Percentiles rank a stretch among this genome's conserved stretches.
Evolutionary conservation across 2,329 filamentous ascomycete genomes (phyloP).

Genomic region (Drechslerella coelobrocha): DNA sequence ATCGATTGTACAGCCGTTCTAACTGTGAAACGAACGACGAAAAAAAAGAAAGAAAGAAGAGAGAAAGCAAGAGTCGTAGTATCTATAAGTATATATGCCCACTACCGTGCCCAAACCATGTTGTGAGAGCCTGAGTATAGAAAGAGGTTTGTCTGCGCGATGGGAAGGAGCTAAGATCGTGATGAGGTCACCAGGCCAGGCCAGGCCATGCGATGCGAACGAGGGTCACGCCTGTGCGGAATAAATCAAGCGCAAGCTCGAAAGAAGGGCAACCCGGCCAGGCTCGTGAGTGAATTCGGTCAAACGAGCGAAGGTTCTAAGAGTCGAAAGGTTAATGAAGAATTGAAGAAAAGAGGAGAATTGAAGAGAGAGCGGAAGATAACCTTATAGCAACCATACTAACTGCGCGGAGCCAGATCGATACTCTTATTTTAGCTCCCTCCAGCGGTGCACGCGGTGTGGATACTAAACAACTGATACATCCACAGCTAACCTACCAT

Average conservation of each 20-base stretch:
- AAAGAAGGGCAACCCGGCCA: neutral
- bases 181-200: constrained; percentile 50
- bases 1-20: no score
- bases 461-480: no score
- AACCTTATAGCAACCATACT: neutral
- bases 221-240: constrained; percentile 29
- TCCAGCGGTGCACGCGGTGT: neutral
- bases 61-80: neutral
- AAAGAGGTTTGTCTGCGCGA: constrained; percentile 11
- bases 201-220: constrained; percentile 7
- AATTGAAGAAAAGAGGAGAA: neutral
- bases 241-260: neutral
- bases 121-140: neutral
- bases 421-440: neutral
- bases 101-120: neutral
- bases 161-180: constrained; percentile 19
- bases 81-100: neutral
- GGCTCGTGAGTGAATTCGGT: neutral
- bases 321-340: neutral
- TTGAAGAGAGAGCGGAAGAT: neutral
- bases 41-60: no score
- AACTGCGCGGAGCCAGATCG: neutral
- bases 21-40: no score
- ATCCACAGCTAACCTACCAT: neutral
- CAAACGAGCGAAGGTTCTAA: neutral